These are phyloP conservation scores for Xerocomus potaroensis DNA, from an alignment of 768 basidiomycete species.

Conservation along the genomic window DNA sequence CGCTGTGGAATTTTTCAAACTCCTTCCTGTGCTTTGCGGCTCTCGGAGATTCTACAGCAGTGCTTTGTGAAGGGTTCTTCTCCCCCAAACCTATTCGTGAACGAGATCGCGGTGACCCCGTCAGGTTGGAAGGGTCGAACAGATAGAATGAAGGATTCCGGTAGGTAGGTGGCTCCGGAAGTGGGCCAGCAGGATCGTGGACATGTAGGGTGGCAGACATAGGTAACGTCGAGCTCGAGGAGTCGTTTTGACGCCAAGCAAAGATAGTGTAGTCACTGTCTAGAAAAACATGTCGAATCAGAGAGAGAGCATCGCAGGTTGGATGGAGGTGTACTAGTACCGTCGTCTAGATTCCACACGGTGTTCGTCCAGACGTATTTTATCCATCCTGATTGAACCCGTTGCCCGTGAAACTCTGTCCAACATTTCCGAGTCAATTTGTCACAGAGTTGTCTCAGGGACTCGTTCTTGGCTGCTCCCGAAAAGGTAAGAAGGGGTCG, in stretches of 20 bases:
- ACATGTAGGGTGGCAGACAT: slow-evolving; percentile 49
- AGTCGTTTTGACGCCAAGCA: slow-evolving; percentile 59
- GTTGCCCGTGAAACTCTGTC: slow-evolving; percentile 52
- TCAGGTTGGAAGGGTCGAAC: slow-evolving; percentile 35
- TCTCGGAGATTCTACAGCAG: slow-evolving; percentile 35
- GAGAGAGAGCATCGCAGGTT: neutral
- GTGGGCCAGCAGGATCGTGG: slow-evolving; percentile 52
- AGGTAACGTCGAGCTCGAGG: slow-evolving; percentile 18
- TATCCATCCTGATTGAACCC: slow-evolving; percentile 74
- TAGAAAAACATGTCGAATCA: slow-evolving; percentile 28
- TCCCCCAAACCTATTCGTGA: slow-evolving; percentile 38
- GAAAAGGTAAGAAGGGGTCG: slow-evolving; percentile 6
- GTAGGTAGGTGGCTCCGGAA: slow-evolving; percentile 62
- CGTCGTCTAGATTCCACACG: slow-evolving; percentile 88
- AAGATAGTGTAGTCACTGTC: slow-evolving; percentile 91
- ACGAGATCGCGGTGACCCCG: slow-evolving; percentile 28
- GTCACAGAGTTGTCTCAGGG: slow-evolving; percentile 58
- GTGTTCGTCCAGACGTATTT: slow-evolving; percentile 81
- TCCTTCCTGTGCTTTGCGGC: slow-evolving; percentile 66
- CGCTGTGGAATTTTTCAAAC: slow-evolving; percentile 82
- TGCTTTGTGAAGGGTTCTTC: slow-evolving; percentile 33
- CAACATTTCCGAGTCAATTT: slow-evolving; percentile 66
- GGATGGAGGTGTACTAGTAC: slow-evolving; percentile 37
- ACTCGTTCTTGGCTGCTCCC: slow-evolving; percentile 60
- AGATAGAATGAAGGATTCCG: slow-evolving; percentile 68